Evolutionary conservation across 768 basidiomycete genomes (phyloP), one percentile per base, ranked within the genome.

Genomic region (Mycena alexandri): DNA sequence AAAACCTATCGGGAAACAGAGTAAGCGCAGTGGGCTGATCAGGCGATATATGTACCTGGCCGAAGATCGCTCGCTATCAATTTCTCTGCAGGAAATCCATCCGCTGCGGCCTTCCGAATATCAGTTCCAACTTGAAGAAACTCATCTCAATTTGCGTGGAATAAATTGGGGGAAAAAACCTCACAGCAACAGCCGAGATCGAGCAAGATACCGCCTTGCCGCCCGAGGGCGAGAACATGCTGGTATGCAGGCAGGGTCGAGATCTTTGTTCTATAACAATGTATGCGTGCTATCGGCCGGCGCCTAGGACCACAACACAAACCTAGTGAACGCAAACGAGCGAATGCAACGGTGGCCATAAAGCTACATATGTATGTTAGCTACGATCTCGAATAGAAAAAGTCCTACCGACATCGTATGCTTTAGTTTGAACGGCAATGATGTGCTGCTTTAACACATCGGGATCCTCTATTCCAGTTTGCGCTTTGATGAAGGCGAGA

Each of bases 161-260:
- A 42, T 22, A 29, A 42, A 7, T 14, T 16, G 22, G 34, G 16
- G n/a, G 25, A 13, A 19, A 25, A 11, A 21, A 52, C 1, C n/a
- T 25, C 56, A 84, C 84, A 83, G 62, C 82, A 83, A 65, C 84
- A 85, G 5, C 81, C 84, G 19, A 83, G 73, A 70, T 85, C 84
- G 10, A 85, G 76, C 1, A 84, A 69, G 47, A 85, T 78, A 19
- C 80, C 78, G 21, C 74, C 73, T 25, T 73, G 68, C 8, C 71
- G 38, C 9, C 72, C 67, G 4, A 84, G 73, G 17, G 76, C 59
- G 1, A 82, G 73, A n/a, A 76, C 76, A 3, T 75, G 71, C 13
- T 68, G 33, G 65, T 84, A 84, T 0, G 71, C 78, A 9, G 80
- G 82, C 8, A 79, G 61, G 14, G 74, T 74, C 14, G 77, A 75